These are phyloP conservation scores for Paecilomyces variotii DNA, from an alignment of 2,329 filamentous ascomycete species.

Conservation along the genomic window DNA sequence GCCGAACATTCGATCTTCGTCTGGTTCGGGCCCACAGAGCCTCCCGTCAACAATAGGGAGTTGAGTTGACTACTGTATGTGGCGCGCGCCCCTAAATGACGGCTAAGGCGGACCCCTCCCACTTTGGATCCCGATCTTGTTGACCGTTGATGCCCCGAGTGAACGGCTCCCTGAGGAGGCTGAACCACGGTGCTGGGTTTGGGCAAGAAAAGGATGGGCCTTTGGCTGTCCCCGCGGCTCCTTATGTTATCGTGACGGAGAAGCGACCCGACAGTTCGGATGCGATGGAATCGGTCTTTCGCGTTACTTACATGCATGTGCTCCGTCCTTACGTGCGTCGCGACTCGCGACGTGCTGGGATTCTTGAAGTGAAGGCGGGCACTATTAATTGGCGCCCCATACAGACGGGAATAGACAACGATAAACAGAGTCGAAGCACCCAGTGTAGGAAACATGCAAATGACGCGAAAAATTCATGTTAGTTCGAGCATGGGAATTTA, in stretches of 20 bases:
- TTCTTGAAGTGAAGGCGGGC: conserved; percentile 7
- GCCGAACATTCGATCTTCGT: background rate
- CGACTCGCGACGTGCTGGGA: conserved; percentile 1
- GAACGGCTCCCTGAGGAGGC: background rate
- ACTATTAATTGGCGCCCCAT: conserved; percentile 10
- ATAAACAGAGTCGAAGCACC: background rate
- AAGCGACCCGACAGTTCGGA: conserved; percentile 11
- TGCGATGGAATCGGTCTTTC: conserved; percentile 6
- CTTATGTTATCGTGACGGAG: conserved; percentile 2
- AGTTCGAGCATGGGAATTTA: background rate
- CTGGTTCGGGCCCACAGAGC: background rate
- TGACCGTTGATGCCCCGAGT: background rate
- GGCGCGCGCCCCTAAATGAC: background rate
- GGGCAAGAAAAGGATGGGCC: conserved; percentile 2
- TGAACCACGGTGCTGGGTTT: conserved; percentile 10
- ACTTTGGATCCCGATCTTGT: background rate
- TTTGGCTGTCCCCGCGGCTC: background rate
- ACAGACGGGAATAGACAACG: conserved; percentile 3
- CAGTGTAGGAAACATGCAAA: background rate
- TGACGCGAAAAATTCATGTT: background rate
- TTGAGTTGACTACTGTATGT: background rate
- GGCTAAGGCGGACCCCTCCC: background rate
- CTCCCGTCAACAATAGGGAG: background rate
- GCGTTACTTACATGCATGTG: conserved; percentile 9
- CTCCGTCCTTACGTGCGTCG: conserved; percentile 7